Evolutionary conservation across 257 asterid species (phyloP).

Genomic region (Solanum ossicruentum): DNA sequence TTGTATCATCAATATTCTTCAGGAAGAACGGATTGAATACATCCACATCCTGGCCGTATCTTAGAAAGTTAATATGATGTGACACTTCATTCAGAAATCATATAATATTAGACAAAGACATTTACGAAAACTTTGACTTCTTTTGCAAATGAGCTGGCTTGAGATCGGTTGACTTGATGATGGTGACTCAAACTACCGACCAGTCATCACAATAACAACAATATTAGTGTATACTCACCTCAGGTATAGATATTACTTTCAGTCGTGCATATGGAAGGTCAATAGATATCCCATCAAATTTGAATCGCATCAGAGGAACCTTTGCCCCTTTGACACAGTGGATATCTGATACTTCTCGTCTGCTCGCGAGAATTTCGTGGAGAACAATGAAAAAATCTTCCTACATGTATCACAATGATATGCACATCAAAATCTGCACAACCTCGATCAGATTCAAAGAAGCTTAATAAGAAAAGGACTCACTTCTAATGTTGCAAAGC

Average conservation of each 20-base stretch:
- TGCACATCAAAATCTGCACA: not conserved
- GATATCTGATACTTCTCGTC: constrained; percentile 37
- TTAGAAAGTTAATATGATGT: not conserved
- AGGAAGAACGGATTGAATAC: constrained; percentile 29
- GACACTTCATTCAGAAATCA: not conserved
- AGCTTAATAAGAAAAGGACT: constrained; percentile 3
- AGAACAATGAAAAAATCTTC: constrained; percentile 41
- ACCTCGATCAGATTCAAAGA: not conserved
- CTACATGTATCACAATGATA: constrained; percentile 9
- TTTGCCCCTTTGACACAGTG: constrained; percentile 44
- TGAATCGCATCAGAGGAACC: constrained; percentile 51
- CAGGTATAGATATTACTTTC: constrained; percentile 32
- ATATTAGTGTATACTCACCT: constrained; percentile 15
- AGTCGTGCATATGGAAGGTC: constrained; percentile 48
- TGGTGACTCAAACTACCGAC: not conserved
- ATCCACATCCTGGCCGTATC: constrained; percentile 28
- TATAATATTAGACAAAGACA: not conserved
- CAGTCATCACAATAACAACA: not conserved
- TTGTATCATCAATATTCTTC: constrained; percentile 38
- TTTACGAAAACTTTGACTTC: not conserved
- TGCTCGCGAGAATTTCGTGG: constrained; percentile 27
- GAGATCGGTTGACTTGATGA: not conserved
- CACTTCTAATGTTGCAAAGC: constrained; percentile 41
- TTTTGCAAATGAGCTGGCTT: not conserved
- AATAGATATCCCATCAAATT: constrained; percentile 33